These are phyloP conservation scores for Ganoderma meredithae DNA, from an alignment of 1,284 basidiomycete species.

Conservation along the genomic window DNA sequence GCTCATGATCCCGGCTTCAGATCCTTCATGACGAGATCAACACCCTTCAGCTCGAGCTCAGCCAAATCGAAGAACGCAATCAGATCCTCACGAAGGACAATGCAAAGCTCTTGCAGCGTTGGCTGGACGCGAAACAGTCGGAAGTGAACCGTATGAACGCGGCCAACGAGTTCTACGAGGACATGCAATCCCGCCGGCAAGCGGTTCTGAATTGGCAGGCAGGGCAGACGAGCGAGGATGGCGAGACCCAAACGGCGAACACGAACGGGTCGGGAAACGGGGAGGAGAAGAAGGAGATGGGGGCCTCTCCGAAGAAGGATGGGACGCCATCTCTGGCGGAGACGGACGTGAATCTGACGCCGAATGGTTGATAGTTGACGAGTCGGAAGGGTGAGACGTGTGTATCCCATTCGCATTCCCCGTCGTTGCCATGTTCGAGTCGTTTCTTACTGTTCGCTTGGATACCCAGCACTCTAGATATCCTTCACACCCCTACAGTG, in stretches of 20 bases:
- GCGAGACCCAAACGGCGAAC: constrained; percentile 37
- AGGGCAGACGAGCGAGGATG: constrained; percentile 34
- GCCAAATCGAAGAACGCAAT: constrained; percentile 89
- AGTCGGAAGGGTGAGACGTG: constrained; percentile 45
- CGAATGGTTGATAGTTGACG: constrained; percentile 85
- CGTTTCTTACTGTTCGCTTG: constrained; percentile 31
- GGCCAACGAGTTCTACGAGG: constrained; percentile 84
- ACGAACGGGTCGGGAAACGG: constrained; percentile 73
- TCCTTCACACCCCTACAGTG: constrained; percentile 27
- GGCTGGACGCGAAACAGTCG: constrained; percentile 93
- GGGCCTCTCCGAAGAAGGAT: constrained; percentile 67
- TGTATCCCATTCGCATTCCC: constrained; percentile 27
- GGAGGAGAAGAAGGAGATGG: constrained; percentile 57
- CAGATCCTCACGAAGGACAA: constrained; percentile 90
- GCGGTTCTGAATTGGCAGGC: constrained; percentile 58
- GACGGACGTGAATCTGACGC: constrained; percentile 79
- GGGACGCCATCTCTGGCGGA: constrained; percentile 72
- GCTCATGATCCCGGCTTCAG: constrained; percentile 48
- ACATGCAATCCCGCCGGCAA: constrained; percentile 75
- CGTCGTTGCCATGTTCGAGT: constrained; percentile 19
- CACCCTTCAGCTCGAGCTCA: constrained; percentile 89
- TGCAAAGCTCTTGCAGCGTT: constrained; percentile 91
- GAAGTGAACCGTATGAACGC: constrained; percentile 97
- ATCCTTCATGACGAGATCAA: constrained; percentile 94
- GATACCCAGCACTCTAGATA: constrained; percentile 42